These are phyloP conservation scores for Tuctoria greenei DNA, from an alignment of 176 grass and related monocot species.

Conservation along the genomic window DNA sequence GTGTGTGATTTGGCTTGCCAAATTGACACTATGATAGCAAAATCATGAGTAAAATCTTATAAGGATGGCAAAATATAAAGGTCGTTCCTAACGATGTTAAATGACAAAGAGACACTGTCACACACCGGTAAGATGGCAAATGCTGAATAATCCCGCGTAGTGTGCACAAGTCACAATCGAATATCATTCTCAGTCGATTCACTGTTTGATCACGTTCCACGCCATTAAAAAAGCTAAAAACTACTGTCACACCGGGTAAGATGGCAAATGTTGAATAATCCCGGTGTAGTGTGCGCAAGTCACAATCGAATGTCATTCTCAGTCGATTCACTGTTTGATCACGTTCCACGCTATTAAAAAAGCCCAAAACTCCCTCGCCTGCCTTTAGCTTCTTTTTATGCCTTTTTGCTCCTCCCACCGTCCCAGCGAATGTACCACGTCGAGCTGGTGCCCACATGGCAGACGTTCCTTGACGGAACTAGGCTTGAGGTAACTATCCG, in stretches of 20 bases:
- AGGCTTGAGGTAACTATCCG: conserved; percentile 63
- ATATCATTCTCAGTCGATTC: not conserved
- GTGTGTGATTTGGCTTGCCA: too few species aligned
- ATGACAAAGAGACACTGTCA: too few species aligned
- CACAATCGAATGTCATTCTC: not conserved
- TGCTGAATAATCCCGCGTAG: too few species aligned
- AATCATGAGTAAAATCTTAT: too few species aligned
- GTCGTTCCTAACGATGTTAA: too few species aligned
- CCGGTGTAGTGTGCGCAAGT: too few species aligned
- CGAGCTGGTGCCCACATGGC: conserved; percentile 86
- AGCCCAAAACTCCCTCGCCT: not conserved
- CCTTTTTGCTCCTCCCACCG: conserved; percentile 38
- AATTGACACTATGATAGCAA: too few species aligned
- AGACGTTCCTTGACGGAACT: conserved; percentile 80
- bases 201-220: conserved; percentile 19
- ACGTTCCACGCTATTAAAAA: conserved; percentile 17
- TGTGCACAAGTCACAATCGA: not conserved
- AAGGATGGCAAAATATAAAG: too few species aligned
- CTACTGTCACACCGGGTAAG: too few species aligned
- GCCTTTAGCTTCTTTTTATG: conserved; percentile 49
- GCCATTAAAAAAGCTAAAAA: not conserved
- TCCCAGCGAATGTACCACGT: conserved; percentile 32
- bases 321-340: conserved; percentile 6
- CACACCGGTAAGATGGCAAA: too few species aligned
- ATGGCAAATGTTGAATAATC: too few species aligned